Evolutionary conservation across 768 basidiomycete species (phyloP), one percentile per base, ranked within the genome.

Genomic region (Glaciozyma martinii): DNA sequence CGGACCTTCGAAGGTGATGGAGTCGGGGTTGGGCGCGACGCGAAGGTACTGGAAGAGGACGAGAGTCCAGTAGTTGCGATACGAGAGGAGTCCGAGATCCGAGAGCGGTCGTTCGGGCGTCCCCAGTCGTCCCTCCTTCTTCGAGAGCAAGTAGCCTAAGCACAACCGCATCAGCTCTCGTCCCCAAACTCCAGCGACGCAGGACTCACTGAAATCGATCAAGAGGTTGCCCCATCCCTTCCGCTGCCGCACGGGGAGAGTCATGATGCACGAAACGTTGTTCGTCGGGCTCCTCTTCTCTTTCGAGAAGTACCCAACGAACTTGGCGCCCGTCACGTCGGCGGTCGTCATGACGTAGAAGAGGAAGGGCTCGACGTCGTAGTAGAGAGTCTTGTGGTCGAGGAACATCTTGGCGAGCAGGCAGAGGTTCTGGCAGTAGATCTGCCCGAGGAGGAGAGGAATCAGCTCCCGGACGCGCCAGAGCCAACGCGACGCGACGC

Each of bases 181-280:
- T 30, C 50, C 5, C 23, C 50, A 19, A 10, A 29, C 3, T 8
- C 25, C 21, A 47, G 23, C 50, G 27, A 52, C 15, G 16, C 13
- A 25, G 13, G 13, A 82, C 90, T 74, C 75, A 97, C 94, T 99
- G 79, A 99, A 98, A 77, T 98, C 95, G 71, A 99, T 98, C 72
- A 99, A 81, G 61, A 90, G 81, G 76, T 91, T 90, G 18, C 95
- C 95, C 93, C 94, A 99, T 0, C 95, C 95, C 76, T 88, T 86
- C 68, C 94, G 80, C 77, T 97, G 94, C 68, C 92, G 80, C 46
- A 97, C 88, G 2, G 95, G 95, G 25, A 99, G 79, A 23, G 95
- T 98, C 93, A 99, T 97, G 75, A 99, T 99, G 80, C 95, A 99
- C 77, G 91, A 94, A 71, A 99, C 85, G 78, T 99, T 99, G 77